Evolutionary conservation across 1,139 yeast species (phyloP).

Genomic region (Geotrichum phurueaensis): DNA sequence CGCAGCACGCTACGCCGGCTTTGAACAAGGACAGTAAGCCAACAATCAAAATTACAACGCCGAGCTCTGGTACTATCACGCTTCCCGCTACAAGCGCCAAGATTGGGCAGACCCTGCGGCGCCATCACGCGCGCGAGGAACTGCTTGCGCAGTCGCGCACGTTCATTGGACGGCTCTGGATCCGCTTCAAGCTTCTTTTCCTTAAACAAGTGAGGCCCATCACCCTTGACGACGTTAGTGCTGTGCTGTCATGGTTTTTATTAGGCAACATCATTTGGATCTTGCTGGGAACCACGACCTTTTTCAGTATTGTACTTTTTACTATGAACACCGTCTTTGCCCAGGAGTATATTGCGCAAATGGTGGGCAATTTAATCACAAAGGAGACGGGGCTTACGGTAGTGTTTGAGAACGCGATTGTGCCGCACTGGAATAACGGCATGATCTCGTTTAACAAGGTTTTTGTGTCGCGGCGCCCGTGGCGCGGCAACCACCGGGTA

Average conservation of each 20-base stretch:
- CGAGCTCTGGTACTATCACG: slow-evolving; percentile 9
- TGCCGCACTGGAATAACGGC: slow-evolving; percentile 91
- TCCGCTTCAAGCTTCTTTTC: slow-evolving; percentile 65
- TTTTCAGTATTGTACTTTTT: slow-evolving; percentile 69
- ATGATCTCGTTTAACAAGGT: slow-evolving; percentile 79
- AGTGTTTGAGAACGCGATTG: slow-evolving; percentile 87
- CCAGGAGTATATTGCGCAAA: slow-evolving; percentile 78
- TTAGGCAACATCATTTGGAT: slow-evolving; percentile 78
- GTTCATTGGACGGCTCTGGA: slow-evolving; percentile 45
- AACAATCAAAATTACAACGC: slow-evolving; percentile 13
- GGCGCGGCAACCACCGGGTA: slow-evolving; percentile 34
- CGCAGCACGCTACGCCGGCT: not conserved
- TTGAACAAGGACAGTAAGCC: not conserved
- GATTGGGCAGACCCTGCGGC: slow-evolving; percentile 5
- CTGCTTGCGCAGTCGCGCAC: slow-evolving; percentile 49
- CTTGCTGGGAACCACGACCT: slow-evolving; percentile 83
- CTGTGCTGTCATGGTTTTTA: slow-evolving; percentile 83
- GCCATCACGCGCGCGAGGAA: slow-evolving; percentile 41
- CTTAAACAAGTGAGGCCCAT: slow-evolving; percentile 63
- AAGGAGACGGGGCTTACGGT: slow-evolving; percentile 81
- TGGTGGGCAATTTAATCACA: slow-evolving; percentile 76
- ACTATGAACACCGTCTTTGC: slow-evolving; percentile 82
- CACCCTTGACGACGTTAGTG: slow-evolving; percentile 82
- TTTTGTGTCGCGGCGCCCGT: slow-evolving; percentile 79
- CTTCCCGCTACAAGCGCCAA: slow-evolving; percentile 14